Conservation (phyloP, 768 basidiomycete species). For the Flagelloscypha sp. region DNA sequence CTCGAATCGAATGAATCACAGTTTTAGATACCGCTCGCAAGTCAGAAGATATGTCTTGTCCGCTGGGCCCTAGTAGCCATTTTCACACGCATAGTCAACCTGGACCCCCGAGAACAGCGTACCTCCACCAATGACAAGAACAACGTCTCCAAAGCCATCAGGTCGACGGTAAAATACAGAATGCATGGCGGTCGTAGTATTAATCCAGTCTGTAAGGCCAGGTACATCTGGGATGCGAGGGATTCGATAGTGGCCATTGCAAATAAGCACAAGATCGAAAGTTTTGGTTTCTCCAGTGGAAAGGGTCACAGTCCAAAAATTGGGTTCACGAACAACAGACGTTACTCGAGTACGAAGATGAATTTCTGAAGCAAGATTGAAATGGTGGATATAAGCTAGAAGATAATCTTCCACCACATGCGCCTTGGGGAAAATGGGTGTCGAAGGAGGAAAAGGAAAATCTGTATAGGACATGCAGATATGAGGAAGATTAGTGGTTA, state of each 20-base stretch:
- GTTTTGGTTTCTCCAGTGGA: conserved; percentile 24
- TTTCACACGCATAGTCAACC: too few relatives aligned
- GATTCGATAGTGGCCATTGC: conserved; percentile 65
- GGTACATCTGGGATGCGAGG: conserved; percentile 56
- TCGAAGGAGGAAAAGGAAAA: conserved; percentile 62
- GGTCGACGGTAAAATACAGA: conserved; percentile 63
- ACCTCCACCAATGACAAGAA: conserved; percentile 40
- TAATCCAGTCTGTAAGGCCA: conserved; percentile 54
- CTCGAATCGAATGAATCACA: conserved; percentile 51
- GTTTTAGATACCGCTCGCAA: conserved; percentile 34
- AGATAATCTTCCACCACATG: conserved; percentile 61
- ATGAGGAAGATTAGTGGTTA: conserved; percentile 79
- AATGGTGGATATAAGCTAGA: conserved; percentile 53
- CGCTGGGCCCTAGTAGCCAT: too few relatives aligned
- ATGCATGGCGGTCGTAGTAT: conserved; percentile 45
- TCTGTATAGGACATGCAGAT: conserved; percentile 64
- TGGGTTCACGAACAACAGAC: conserved; percentile 27
- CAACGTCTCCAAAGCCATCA: conserved; percentile 22
- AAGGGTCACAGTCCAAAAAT: conserved; percentile 43
- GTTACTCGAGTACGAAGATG: conserved; percentile 52
- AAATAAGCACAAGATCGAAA: conserved; percentile 64
- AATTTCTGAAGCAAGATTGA: conserved; percentile 54
- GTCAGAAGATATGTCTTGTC: conserved; percentile 57
- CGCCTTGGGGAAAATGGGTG: conserved; percentile 61
- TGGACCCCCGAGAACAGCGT: conserved; percentile 41